phyloP scores from a whole-genome alignment of 2,329 filamentous ascomycete genomes.

The Aaosphaeria arxii region DNA sequence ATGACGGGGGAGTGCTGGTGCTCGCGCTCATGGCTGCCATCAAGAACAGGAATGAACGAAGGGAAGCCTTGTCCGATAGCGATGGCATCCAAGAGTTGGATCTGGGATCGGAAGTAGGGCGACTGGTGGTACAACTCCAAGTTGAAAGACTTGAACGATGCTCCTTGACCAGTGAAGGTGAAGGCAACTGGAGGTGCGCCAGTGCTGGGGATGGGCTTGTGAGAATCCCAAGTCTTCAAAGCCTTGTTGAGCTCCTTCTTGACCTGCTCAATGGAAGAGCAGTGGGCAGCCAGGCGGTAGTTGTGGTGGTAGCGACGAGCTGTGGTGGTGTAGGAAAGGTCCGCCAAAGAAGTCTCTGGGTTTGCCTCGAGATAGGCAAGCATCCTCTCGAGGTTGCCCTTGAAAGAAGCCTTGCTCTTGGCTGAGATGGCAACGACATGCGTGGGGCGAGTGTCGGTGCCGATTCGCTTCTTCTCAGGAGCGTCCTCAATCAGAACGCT shows the following conservation, averaged over 20 bases:
- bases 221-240: neutral
- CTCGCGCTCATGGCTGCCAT: constrained; percentile 4
- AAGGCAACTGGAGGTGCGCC: constrained; percentile 28
- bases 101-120: constrained; percentile 21
- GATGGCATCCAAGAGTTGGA: constrained; percentile 23
- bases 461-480: neutral
- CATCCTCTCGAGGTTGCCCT: constrained; percentile 9
- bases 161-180: constrained; percentile 38
- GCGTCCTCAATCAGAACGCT: constrained; percentile 15
- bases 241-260: constrained; percentile 2
- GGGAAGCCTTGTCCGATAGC: constrained; percentile 27
- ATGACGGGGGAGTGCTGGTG: constrained; percentile 4
- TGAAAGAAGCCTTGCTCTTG: constrained; percentile 8
- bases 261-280: constrained; percentile 3
- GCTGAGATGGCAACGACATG: constrained; percentile 19
- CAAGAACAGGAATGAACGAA: constrained; percentile 15
- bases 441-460: constrained; percentile 10
- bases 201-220: constrained; percentile 4
- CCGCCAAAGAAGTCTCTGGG: constrained; percentile 3
- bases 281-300: constrained; percentile 3
- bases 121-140: constrained; percentile 8
- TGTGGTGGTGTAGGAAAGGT: constrained; percentile 19
- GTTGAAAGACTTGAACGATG: constrained; percentile 10
- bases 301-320: constrained; percentile 21
- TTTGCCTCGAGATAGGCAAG: constrained; percentile 7